Evolutionary conservation across 139 green algal genomes (phyloP).

Genomic region (Haematococcus lacustris): DNA sequence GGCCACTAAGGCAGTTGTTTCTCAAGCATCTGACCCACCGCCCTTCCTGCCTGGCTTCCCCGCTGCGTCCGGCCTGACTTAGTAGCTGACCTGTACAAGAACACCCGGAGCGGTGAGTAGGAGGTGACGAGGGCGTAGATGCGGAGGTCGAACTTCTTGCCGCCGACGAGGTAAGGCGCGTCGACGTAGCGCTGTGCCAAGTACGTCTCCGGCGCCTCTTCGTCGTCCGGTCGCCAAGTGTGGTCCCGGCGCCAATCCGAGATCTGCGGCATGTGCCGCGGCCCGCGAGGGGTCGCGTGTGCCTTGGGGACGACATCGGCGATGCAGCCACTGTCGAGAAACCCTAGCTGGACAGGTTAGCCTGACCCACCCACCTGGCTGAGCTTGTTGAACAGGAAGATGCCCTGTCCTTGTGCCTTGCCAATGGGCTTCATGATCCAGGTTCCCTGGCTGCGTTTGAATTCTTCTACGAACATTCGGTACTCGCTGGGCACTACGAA

Average conservation of each 20-base stretch:
- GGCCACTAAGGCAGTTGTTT: too few species aligned
- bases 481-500: conserved; percentile 69
- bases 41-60: too few species aligned
- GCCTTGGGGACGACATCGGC: too few species aligned
- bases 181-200: conserved; percentile 58
- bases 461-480: conserved; percentile 80
- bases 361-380: conserved; percentile 51
- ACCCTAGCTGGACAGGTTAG: too few species aligned
- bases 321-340: too few species aligned
- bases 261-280: too few species aligned
- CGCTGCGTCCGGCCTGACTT: too few species aligned
- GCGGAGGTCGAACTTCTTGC: conserved; percentile 82
- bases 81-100: conserved; percentile 49
- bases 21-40: too few species aligned
- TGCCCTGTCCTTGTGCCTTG: conserved; percentile 68
- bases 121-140: conserved; percentile 71
- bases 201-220: conserved; percentile 61
- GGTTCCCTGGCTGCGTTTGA: conserved; percentile 51
- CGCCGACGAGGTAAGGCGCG: conserved; percentile 33
- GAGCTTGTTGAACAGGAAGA: conserved; percentile 85
- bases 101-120: conserved; percentile 61
- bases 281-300: too few species aligned
- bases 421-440: conserved; percentile 89
- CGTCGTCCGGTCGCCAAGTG: conserved; percentile 44
- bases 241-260: conserved; percentile 46